These are phyloP conservation scores for Auricularia cornea DNA, from an alignment of 768 basidiomycete genomes.

Conservation along the genomic window DNA sequence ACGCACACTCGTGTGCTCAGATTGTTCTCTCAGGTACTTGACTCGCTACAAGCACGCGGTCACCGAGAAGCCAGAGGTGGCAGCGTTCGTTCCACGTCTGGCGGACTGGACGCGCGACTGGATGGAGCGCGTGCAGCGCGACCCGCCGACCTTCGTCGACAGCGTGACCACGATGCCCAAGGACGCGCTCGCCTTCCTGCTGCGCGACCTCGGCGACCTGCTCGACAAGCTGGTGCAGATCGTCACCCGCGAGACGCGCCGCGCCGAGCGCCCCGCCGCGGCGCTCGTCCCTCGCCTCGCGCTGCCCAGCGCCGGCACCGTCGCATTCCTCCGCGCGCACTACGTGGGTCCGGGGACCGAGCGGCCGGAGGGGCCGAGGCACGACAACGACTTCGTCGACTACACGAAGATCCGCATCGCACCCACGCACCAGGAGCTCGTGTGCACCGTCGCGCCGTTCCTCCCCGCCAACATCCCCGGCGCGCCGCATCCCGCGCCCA, in stretches of 20 bases:
- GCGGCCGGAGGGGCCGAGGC: constrained; percentile 44
- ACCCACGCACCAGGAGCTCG: constrained; percentile 61
- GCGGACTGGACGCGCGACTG: constrained; percentile 40
- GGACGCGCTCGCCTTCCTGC: constrained; percentile 29
- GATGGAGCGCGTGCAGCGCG: constrained; percentile 30
- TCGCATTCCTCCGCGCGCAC: constrained; percentile 28
- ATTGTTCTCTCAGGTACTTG: constrained; percentile 46
- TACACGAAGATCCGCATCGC: constrained; percentile 56
- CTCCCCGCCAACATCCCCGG: constrained; percentile 51
- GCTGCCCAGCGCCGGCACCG: constrained; percentile 27
- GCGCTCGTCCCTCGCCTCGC: background rate
- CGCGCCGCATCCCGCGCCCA: constrained; percentile 55
- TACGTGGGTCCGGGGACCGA: constrained; percentile 52
- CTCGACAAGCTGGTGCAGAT: constrained; percentile 32
- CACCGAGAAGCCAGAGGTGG: constrained; percentile 37
- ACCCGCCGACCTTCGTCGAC: constrained; percentile 39
- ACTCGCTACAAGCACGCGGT: constrained; percentile 52
- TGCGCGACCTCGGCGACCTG: constrained; percentile 26
- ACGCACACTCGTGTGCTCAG: too few species aligned
- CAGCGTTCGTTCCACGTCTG: constrained; percentile 33
- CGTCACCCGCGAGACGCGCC: constrained; percentile 41
- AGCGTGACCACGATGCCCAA: constrained; percentile 24
- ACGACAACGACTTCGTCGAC: constrained; percentile 57
- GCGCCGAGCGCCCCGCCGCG: constrained; percentile 11
- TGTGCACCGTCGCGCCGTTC: constrained; percentile 40